phyloP scores from a whole-genome alignment of 2,329 filamentous ascomycete species.

The Bipolaris cookei region DNA sequence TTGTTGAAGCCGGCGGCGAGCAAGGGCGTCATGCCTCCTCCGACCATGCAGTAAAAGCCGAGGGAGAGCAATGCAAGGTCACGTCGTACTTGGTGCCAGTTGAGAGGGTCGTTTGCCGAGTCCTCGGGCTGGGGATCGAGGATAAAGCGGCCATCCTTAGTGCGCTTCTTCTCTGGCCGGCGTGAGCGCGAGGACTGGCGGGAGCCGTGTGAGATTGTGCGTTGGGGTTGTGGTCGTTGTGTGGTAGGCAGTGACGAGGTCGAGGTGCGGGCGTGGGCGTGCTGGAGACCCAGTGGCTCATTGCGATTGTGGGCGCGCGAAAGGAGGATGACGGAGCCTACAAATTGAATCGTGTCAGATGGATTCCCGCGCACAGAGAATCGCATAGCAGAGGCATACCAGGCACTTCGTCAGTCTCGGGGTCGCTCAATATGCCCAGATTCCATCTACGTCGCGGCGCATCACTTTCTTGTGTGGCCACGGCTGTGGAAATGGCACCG shows the following conservation, averaged over 20 bases:
- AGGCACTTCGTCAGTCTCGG: conserved; percentile 82
- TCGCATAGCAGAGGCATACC: conserved; percentile 59
- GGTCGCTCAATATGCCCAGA: conserved; percentile 84
- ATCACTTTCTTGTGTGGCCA: conserved; percentile 14
- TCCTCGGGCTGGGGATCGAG: conserved; percentile 92
- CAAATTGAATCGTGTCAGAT: not conserved
- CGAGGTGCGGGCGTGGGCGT: conserved; percentile 67
- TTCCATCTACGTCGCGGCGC: conserved; percentile 51
- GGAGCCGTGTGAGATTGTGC: conserved; percentile 25
- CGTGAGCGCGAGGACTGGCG: conserved; percentile 33
- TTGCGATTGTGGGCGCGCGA: conserved; percentile 63
- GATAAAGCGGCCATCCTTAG: conserved; percentile 81
- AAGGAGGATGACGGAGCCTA: conserved; percentile 67
- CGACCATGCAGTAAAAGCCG: conserved; percentile 91
- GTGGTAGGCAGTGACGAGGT: conserved; percentile 58
- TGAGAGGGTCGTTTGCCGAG: conserved; percentile 86
- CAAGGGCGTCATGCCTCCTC: conserved; percentile 89
- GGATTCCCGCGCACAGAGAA: not conserved
- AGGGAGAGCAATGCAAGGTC: conserved; percentile 81
- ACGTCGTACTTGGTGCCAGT: conserved; percentile 84
- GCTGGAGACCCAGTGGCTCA: conserved; percentile 65
- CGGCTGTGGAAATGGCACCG: conserved; percentile 5
- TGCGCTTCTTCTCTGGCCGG: conserved; percentile 69
- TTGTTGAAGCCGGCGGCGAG: conserved; percentile 88
- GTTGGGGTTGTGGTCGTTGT: conserved; percentile 28